phyloP scores from a whole-genome alignment of 73 alveolate species.

The Paramecium caudatum region DNA sequence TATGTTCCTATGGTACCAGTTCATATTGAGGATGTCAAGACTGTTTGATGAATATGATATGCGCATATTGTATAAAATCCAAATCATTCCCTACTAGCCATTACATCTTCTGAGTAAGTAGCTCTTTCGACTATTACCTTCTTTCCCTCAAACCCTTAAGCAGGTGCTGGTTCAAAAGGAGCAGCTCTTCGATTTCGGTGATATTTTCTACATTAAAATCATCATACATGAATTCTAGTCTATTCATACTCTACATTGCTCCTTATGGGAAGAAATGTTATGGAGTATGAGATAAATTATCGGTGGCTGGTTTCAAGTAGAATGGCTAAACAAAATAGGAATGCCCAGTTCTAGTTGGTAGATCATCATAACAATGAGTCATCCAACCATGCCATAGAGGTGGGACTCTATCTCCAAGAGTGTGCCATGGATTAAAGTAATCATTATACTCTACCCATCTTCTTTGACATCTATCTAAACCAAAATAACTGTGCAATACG shows the following conservation, averaged over 20 bases:
- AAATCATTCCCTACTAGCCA: slow-evolving; percentile 73
- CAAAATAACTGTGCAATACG: slow-evolving; percentile 14
- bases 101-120: slow-evolving; percentile 64
- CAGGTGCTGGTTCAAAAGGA: slow-evolving; percentile 58
- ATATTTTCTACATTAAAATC: slow-evolving; percentile 11
- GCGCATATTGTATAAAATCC: neutral
- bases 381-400: slow-evolving; percentile 78
- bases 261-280: slow-evolving; percentile 70
- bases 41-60: slow-evolving; percentile 15
- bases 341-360: slow-evolving; percentile 75
- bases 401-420: slow-evolving; percentile 74
- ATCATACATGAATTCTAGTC: slow-evolving; percentile 71
- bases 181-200: slow-evolving; percentile 73
- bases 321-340: slow-evolving; percentile 67
- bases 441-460: slow-evolving; percentile 78
- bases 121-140: slow-evolving; percentile 52
- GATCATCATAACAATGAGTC: slow-evolving; percentile 74
- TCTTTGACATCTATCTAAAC: slow-evolving; percentile 73
- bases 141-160: slow-evolving; percentile 68
- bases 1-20: slow-evolving; percentile 55
- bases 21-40: slow-evolving; percentile 30
- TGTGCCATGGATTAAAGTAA: slow-evolving; percentile 66
- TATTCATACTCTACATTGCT: slow-evolving; percentile 62
- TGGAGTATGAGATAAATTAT: slow-evolving; percentile 72
- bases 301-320: slow-evolving; percentile 61